Percentiles rank a stretch among this genome's conserved stretches.
Evolutionary conservation across 2,329 filamentous ascomycete species (phyloP).

Genomic region (Ophiocordyceps camponoti-leonardi): DNA sequence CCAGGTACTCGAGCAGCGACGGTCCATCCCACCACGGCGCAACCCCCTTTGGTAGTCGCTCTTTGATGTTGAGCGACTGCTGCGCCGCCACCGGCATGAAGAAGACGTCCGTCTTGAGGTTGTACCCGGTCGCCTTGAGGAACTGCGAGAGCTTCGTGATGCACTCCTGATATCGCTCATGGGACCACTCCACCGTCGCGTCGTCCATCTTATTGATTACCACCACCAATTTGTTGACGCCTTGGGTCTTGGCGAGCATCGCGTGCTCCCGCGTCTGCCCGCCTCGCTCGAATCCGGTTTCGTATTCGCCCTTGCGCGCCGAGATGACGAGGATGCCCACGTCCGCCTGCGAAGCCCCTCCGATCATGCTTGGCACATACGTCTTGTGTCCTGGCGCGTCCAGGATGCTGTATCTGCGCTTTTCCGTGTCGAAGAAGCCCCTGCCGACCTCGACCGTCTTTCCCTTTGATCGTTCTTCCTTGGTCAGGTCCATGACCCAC

Average conservation of each 20-base stretch:
- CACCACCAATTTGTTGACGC: constrained; percentile 90
- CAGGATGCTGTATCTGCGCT: constrained; percentile 87
- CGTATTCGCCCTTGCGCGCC: constrained; percentile 94
- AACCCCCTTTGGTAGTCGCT: constrained; percentile 59
- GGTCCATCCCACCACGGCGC: constrained; percentile 78
- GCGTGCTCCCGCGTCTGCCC: constrained; percentile 96
- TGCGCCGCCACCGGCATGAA: constrained; percentile 97
- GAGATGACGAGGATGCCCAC: constrained; percentile 93
- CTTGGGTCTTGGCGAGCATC: constrained; percentile 93
- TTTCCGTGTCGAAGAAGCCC: constrained; percentile 93
- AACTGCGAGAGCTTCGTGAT: constrained; percentile 74
- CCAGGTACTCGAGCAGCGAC: constrained; percentile 88
- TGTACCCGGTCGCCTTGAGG: constrained; percentile 85
- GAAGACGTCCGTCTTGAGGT: constrained; percentile 78
- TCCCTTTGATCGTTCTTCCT: constrained; percentile 88
- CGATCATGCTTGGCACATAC: constrained; percentile 97
- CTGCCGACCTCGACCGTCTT: constrained; percentile 97
- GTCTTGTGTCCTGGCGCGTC: constrained; percentile 97
- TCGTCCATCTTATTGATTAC: constrained; percentile 99
- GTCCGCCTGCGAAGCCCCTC: constrained; percentile 82
- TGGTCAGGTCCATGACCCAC: constrained; percentile 94
- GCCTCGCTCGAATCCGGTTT: constrained; percentile 92
- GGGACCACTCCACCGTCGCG: constrained; percentile 85
- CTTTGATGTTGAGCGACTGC: constrained; percentile 71
- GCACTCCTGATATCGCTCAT: constrained; percentile 86